phyloP scores from a whole-genome alignment of 768 basidiomycete species.

The Cytidiella melzeri region DNA sequence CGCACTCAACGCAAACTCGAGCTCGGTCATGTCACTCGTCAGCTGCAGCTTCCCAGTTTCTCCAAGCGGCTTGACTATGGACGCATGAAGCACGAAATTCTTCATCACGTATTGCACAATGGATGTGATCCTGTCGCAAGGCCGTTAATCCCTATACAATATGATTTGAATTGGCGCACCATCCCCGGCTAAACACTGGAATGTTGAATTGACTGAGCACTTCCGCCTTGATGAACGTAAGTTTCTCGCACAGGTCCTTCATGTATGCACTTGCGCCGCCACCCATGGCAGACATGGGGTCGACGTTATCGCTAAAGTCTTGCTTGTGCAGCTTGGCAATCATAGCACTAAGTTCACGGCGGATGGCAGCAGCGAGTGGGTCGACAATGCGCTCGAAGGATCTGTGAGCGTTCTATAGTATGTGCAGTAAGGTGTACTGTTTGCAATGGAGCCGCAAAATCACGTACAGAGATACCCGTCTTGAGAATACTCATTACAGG shows the following conservation, averaged over 20 bases:
- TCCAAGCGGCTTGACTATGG: conserved; percentile 84
- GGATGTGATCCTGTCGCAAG: conserved; percentile 20
- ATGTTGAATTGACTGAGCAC: conserved; percentile 64
- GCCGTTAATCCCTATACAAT: background rate
- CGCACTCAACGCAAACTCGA: conserved; percentile 87
- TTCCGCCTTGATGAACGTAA: conserved; percentile 75
- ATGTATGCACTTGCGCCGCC: conserved; percentile 80
- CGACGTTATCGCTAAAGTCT: conserved; percentile 69
- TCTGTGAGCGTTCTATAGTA: conserved; percentile 42
- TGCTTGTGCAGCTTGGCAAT: conserved; percentile 80
- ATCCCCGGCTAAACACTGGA: conserved; percentile 65
- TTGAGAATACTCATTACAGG: conserved; percentile 48
- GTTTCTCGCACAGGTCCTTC: conserved; percentile 86
- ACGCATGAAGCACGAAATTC: conserved; percentile 90
- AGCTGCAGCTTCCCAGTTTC: conserved; percentile 93
- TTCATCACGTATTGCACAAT: conserved; percentile 77
- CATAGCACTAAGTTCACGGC: conserved; percentile 74
- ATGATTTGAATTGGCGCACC: conserved; percentile 42
- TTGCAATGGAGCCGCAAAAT: too few relatives aligned
- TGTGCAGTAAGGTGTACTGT: too few relatives aligned
- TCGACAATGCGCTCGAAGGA: conserved; percentile 54
- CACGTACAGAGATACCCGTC: conserved; percentile 53
- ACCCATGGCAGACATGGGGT: conserved; percentile 48
- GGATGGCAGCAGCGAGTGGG: conserved; percentile 61
- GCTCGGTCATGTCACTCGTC: conserved; percentile 92